phyloP scores from a whole-genome alignment of 768 basidiomycete genomes.

The Auriculariales sp. region DNA sequence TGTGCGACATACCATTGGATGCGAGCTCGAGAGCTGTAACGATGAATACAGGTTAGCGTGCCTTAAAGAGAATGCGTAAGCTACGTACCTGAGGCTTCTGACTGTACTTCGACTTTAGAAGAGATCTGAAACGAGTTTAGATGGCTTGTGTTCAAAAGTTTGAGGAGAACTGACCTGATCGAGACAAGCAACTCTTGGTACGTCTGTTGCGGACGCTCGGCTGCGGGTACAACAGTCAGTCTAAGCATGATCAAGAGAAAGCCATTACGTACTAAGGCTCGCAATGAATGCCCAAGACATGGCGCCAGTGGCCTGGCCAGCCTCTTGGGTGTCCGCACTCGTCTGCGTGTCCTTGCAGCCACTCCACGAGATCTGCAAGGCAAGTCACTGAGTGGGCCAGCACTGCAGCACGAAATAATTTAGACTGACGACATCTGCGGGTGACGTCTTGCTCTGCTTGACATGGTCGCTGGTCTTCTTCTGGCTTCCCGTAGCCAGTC shows the following conservation, averaged over 20 bases:
- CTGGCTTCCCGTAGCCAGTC: conserved; percentile 51
- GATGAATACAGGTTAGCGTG: no score
- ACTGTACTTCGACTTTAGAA: conserved; percentile 21
- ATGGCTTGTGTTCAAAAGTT: no score
- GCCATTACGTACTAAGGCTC: conserved; percentile 5
- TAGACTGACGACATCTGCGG: conserved; percentile 74
- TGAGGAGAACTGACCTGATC: conserved; percentile 4
- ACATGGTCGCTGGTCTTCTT: conserved; percentile 49
- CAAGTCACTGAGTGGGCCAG: no score
- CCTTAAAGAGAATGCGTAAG: neutral
- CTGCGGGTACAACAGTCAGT: conserved; percentile 12
- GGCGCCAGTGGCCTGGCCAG: conserved; percentile 29
- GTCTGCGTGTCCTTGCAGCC: conserved; percentile 28
- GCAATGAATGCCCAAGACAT: conserved; percentile 25
- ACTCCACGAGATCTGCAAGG: conserved; percentile 18
- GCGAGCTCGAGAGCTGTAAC: conserved; percentile 11
- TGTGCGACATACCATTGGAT: conserved; percentile 11
- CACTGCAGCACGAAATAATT: no score
- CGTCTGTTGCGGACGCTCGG: conserved; percentile 21
- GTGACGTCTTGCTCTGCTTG: conserved; percentile 52
- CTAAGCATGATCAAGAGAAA: neutral
- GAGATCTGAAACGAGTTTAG: no score
- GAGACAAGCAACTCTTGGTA: conserved; percentile 12
- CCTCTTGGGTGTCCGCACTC: conserved; percentile 27
- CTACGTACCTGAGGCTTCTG: conserved; percentile 25